Evolutionary conservation across 495 filamentous ascomycete species (phyloP).

Genomic region (Pyrenopolyporus hunteri): DNA sequence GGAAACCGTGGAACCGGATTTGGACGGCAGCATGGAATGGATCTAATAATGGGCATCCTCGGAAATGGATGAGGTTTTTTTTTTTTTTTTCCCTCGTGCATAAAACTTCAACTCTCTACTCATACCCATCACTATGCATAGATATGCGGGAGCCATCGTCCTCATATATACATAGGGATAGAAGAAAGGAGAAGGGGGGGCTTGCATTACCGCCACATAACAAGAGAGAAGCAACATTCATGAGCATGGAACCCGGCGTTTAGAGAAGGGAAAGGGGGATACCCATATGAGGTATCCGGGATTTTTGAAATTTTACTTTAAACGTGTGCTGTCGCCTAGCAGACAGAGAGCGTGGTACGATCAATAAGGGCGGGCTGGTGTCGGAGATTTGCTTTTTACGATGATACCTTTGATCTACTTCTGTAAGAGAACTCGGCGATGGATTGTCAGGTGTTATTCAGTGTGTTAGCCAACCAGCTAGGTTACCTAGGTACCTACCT

Average conservation of each 20-base stretch:
- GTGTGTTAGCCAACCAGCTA: neutral
- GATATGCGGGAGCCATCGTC: neutral
- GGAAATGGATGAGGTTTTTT: neutral
- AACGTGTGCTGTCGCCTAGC: neutral
- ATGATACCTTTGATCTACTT: slow-evolving; percentile 30
- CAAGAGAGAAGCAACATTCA: slow-evolving; percentile 5
- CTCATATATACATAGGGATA: neutral
- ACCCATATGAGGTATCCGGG: neutral
- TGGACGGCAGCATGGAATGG: slow-evolving; percentile 41
- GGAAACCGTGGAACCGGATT: slow-evolving; percentile 39
- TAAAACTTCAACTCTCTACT: slow-evolving; percentile 6
- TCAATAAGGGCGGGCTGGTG: neutral
- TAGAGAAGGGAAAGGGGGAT: slow-evolving; percentile 3
- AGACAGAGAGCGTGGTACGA: neutral
- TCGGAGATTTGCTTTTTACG: slow-evolving; percentile 16
- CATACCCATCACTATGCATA: slow-evolving; percentile 1
- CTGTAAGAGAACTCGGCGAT: neutral
- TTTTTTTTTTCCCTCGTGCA: neutral
- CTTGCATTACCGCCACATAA: slow-evolving; percentile 14
- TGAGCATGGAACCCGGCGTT: slow-evolving; percentile 31
- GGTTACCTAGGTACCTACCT: neutral
- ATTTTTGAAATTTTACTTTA: neutral
- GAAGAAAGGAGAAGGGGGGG: neutral
- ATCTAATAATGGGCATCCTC: slow-evolving; percentile 3
- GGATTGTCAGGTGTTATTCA: neutral